These are phyloP conservation scores for Cryptosporidium felis DNA, from an alignment of 169 alveolate genomes.

Conservation along the genomic window DNA sequence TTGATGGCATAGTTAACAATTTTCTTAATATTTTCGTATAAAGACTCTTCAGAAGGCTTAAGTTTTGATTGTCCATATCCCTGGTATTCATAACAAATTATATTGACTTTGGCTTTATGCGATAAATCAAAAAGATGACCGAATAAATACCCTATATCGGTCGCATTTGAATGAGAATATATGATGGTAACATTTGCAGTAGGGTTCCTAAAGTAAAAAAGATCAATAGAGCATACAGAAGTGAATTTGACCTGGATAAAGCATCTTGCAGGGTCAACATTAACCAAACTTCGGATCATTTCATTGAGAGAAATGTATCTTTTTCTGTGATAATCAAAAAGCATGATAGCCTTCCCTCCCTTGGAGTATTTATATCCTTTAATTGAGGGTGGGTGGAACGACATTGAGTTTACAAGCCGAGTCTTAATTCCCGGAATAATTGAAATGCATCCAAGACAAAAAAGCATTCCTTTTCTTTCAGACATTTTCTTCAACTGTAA, in stretches of 20 bases:
- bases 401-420: slow-evolving; percentile 41
- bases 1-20: slow-evolving; percentile 67
- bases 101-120: slow-evolving; percentile 63
- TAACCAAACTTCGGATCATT: neutral
- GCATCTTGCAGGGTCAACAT: slow-evolving; percentile 42
- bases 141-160: slow-evolving; percentile 78
- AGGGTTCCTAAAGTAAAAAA: slow-evolving; percentile 27
- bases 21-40: slow-evolving; percentile 71
- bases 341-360: neutral
- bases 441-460: slow-evolving; percentile 57
- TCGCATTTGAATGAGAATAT: slow-evolving; percentile 80
- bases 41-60: slow-evolving; percentile 72
- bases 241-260: slow-evolving; percentile 18
- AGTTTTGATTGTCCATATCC: slow-evolving; percentile 77
- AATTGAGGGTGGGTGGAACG: slow-evolving; percentile 39
- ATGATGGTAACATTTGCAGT: slow-evolving; percentile 73
- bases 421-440: slow-evolving; percentile 45
- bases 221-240: neutral
- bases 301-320: slow-evolving; percentile 25
- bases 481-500: slow-evolving; percentile 3
- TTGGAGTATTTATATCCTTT: slow-evolving; percentile 34
- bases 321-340: slow-evolving; percentile 29
- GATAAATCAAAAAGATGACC: slow-evolving; percentile 72
- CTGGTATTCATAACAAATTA: slow-evolving; percentile 77
- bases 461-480: slow-evolving; percentile 7